Base-by-base conservation (phyloP, 768 basidiomycete species). In the Crassisporium funariophilum region DNA sequence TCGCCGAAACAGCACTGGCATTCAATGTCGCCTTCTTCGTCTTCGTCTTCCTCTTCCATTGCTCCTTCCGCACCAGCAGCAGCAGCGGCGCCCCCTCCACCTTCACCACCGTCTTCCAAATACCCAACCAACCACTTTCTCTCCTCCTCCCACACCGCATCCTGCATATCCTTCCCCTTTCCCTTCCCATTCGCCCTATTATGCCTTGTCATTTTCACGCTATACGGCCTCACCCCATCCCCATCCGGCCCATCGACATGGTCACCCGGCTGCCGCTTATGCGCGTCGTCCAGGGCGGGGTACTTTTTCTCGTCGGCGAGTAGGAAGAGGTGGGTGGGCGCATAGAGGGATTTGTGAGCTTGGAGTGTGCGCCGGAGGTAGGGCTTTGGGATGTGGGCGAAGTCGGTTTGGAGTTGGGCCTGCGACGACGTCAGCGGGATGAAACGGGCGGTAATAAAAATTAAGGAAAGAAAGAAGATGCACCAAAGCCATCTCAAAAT, bases 1-100 rank as follows among this genome's bases (percentile, higher is more conserved):
- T 68, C 73, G 4, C 78, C 68, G 59, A 93, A 95, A 65, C 93
- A 97, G 57, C 92, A 95, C 10, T 86, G 88, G 57, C 93, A 95
- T 57, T 94, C 91, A 25, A 94, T 82, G 2, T 84, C 87, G 40
- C 73, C 78, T 6, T 74, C 75, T 6, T 64, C 72, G 19, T 70
- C 70, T 19, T 50, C 46, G 10, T 45, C 46, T 3, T 49, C 53
- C 20, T 51, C 59, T 19, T 64, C 65, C 5, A 7, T 40, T 16
- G 5, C 51, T 23, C 37, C 47, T 7, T 29, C 44, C 7, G 15
- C 16, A 1, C 15, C 39, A 20, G 31, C 47, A 8, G 27, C 48
- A 16, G 36, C 43, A n/a, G 45, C 42, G 8, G 35, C 45, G 1
- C 23, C 41, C 20, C 39, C 44, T 9, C 35, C 37, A 33, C 40